Evolutionary conservation across 345 rosid genomes (phyloP), one percentile per base, ranked within the genome.

Genomic region (Populus davidiana): DNA sequence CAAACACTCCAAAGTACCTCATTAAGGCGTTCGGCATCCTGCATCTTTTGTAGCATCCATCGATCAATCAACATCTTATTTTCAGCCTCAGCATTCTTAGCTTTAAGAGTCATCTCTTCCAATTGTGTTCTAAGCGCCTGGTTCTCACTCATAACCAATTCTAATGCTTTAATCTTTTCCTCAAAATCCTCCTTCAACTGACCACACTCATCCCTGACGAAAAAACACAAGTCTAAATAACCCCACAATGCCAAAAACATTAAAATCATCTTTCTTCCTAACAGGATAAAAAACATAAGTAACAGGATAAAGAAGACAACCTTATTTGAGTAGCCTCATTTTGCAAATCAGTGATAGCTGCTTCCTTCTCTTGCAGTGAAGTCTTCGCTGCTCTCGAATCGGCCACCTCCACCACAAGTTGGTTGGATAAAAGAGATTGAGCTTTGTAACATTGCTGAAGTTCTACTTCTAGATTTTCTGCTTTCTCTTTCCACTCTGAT

Each of bases 21-120:
- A n/a, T 93, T 96, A 79, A 93, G 93, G 71, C 93, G 92, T 83
- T 96, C 99, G 9, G 99, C 98, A 64, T 93, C 98, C 85, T 93
- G 86, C 98, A 96, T 96, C 87, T 96, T 96, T 81, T 96, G 93
- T 80, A 96, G 83, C 98, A 96, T 96, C 99, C 96, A 96, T 41
- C 97, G 93, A 82, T 96, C 98, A 70, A 96, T 69, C 50, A 96
- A 79, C 93, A 90, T 91, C 86, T 90, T 93, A 72, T 96, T 93
- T 81, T 96, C 99, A 71, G 91, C 85, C 79, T 90, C 99, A 1
- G 97, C 98, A 59, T 87, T 87, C 81, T 86, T 89, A 65, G 89
- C 94, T 88, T 88, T 96, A 59, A 70, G 41, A 33, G 86, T 85
- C 89, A 87, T 85, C 85, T 88, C 89, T 76, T 89, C 93, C 62